A percentile compares a stretch with the other conserved stretches of the same genome.
Evolutionary conservation across 1,139 yeast genomes (phyloP).

Genomic region (Scheffersomyces titani): DNA sequence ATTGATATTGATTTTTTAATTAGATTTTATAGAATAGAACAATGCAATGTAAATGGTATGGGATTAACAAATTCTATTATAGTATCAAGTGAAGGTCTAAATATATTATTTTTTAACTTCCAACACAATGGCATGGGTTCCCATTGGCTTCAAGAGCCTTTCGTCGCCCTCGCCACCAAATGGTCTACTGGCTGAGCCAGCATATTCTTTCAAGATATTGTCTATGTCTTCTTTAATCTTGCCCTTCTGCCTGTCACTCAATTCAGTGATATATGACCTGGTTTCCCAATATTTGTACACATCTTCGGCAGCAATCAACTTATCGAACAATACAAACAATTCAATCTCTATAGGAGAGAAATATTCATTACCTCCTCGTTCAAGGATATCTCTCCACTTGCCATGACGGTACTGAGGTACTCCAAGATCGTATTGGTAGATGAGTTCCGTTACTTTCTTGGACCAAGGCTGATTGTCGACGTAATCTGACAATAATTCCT

Average conservation of each 20-base stretch:
- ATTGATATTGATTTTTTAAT: neutral
- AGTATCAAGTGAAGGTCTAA: neutral
- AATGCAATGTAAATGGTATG: neutral
- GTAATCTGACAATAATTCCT: conserved; percentile 11
- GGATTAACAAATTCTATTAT: neutral
- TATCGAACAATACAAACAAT: conserved; percentile 31
- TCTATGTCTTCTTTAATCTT: conserved; percentile 33
- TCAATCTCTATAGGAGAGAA: conserved; percentile 31
- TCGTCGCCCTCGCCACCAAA: conserved; percentile 4
- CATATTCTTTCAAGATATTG: conserved; percentile 15
- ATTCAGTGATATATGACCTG: conserved; percentile 56
- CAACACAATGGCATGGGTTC: conserved; percentile 14
- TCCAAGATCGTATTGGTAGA: conserved; percentile 30
- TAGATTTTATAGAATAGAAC: neutral
- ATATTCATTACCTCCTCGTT: conserved; percentile 20
- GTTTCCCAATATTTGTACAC: conserved; percentile 59
- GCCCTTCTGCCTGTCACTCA: conserved; percentile 36
- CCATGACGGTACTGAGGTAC: conserved; percentile 64
- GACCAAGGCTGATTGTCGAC: conserved; percentile 27
- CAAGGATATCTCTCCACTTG: conserved; percentile 48
- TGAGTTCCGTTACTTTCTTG: conserved; percentile 21
- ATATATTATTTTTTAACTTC: conserved; percentile 5
- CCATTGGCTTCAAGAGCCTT: conserved; percentile 15
- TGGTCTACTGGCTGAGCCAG: conserved; percentile 10
- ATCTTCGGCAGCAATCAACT: conserved; percentile 27